A percentile compares a stretch with the other conserved stretches of the same genome.
phyloP scores from a whole-genome alignment of 495 filamentous ascomycete species.

The Penicillium steckii region DNA sequence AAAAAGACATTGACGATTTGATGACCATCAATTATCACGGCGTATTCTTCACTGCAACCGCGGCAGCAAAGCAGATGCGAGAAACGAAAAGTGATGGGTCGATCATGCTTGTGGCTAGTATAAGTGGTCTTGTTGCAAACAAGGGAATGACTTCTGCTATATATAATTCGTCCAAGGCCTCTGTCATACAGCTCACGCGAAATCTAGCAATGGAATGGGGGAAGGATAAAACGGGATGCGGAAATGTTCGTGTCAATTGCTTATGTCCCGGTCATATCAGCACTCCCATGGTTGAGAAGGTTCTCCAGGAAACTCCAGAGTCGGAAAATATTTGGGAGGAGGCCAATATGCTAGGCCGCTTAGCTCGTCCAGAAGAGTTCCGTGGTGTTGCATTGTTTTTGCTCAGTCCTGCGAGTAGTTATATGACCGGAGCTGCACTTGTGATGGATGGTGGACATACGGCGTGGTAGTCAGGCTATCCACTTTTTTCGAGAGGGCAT shows the following conservation, averaged over 20 bases:
- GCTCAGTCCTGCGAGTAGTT: constrained; percentile 65
- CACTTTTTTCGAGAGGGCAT: no score
- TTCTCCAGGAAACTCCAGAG: constrained; percentile 16
- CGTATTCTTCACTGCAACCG: constrained; percentile 64
- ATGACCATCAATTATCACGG: constrained; percentile 71
- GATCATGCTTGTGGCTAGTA: constrained; percentile 68
- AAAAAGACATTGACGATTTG: no score
- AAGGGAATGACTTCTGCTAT: constrained; percentile 47
- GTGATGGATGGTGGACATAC: constrained; percentile 20
- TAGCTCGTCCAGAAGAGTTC: constrained; percentile 69
- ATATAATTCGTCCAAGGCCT: constrained; percentile 64
- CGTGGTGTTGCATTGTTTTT: constrained; percentile 76
- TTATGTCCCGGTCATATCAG: constrained; percentile 39
- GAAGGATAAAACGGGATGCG: constrained; percentile 2
- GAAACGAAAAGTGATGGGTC: constrained; percentile 46
- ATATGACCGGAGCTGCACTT: constrained; percentile 63
- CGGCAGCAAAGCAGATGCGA: constrained; percentile 62
- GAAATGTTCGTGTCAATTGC: constrained; percentile 31
- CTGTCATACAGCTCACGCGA: constrained; percentile 58
- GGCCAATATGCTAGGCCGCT: constrained; percentile 55
- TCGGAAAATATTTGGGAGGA: constrained; percentile 74
- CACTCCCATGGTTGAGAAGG: constrained; percentile 20
- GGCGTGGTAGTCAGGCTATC: no score
- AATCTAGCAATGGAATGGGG: constrained; percentile 66
- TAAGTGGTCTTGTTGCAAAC: constrained; percentile 73